phyloP scores from a whole-genome alignment of 495 filamentous ascomycete species.

The Lepidopterella palustris region DNA sequence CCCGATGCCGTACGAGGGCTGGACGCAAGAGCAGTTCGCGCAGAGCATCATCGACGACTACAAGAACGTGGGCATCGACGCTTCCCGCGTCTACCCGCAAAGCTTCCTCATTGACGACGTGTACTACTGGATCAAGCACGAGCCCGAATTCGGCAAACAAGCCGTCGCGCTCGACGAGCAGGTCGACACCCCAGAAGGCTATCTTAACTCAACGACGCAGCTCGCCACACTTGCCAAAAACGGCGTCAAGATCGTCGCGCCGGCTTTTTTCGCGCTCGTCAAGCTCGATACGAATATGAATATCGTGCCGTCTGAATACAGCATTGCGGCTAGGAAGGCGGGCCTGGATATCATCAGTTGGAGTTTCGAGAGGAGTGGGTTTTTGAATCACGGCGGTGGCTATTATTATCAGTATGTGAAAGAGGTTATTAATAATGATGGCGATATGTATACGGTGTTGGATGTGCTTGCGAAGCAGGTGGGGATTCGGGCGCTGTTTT shows the following conservation, averaged over 20 bases:
- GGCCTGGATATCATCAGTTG: constrained; percentile 55
- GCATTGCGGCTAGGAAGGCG: constrained; percentile 43
- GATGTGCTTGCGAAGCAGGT: constrained; percentile 53
- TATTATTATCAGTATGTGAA: constrained; percentile 52
- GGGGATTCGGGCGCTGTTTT: constrained; percentile 50
- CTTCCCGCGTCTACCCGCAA: constrained; percentile 53
- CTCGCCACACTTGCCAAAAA: constrained; percentile 42
- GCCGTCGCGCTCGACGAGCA: constrained; percentile 54
- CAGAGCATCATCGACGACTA: constrained; percentile 56
- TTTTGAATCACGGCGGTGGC: constrained; percentile 44
- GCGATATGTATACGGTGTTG: constrained; percentile 52
- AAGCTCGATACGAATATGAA: constrained; percentile 31
- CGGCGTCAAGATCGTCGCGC: constrained; percentile 35
- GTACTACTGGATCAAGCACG: constrained; percentile 54
- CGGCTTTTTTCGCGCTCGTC: constrained; percentile 31
- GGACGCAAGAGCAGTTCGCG: constrained; percentile 52
- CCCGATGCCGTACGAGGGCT: constrained; percentile 56
- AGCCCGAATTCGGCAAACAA: constrained; percentile 51
- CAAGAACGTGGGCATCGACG: constrained; percentile 44
- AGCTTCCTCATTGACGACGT: constrained; percentile 55
- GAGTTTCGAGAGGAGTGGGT: constrained; percentile 56
- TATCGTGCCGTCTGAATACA: constrained; percentile 36
- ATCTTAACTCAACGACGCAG: constrained; percentile 42
- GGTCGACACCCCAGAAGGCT: constrained; percentile 42
- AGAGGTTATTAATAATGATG: constrained; percentile 48